phyloP scores from a whole-genome alignment of 257 asterid genomes.

The Pogostemon cablin region DNA sequence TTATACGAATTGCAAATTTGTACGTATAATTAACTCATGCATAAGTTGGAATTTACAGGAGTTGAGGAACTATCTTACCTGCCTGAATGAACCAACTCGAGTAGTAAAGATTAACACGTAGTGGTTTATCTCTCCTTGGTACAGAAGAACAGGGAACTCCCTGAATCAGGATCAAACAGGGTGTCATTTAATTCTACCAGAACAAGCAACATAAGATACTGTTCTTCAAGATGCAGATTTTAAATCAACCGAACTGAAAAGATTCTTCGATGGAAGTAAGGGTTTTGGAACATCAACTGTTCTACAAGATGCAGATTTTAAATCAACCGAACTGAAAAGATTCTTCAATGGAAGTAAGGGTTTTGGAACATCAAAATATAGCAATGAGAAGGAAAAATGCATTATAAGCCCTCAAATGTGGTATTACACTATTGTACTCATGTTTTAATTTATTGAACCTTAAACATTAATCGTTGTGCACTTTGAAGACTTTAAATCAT shows the following conservation, averaged over 20 bases:
- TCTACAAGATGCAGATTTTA: background rate
- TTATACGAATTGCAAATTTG: no score
- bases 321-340: background rate
- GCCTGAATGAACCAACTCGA: conserved; percentile 94
- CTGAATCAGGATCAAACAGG: conserved; percentile 39
- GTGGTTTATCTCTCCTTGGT: conserved; percentile 74
- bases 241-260: background rate
- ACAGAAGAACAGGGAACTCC: conserved; percentile 72
- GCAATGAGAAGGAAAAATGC: background rate
- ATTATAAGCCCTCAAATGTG: background rate
- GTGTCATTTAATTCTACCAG: conserved; percentile 22
- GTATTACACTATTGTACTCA: background rate
- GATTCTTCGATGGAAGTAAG: background rate
- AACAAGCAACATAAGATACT: background rate
- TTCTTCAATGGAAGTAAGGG: background rate
- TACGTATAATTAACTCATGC: background rate
- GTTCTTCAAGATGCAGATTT: background rate
- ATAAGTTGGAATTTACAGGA: conserved; percentile 5
- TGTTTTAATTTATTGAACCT: background rate
- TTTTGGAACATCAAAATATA: background rate
- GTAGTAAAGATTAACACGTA: conserved; percentile 84
- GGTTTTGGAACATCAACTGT: background rate
- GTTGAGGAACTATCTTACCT: conserved; percentile 47
- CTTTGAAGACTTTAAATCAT: background rate
- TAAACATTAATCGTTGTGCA: background rate